Percentiles rank a stretch among this genome's conserved stretches.
Evolutionary conservation across 2,329 filamentous ascomycete species (phyloP).

Genomic region (Cladosporium sphaerospermum): DNA sequence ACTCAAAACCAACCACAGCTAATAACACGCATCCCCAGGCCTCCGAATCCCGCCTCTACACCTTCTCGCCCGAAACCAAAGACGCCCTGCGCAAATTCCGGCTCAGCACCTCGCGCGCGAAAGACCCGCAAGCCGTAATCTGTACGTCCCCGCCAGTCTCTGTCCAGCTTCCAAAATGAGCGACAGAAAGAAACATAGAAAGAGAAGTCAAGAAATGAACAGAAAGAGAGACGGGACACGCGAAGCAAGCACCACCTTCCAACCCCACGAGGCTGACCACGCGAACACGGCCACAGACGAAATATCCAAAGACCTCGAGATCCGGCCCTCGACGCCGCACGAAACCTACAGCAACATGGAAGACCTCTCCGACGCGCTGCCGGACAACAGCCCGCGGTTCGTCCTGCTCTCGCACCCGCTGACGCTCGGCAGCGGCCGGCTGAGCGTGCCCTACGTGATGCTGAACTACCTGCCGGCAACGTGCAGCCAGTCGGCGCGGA

Average conservation of each 20-base stretch:
- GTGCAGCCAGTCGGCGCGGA: constrained; percentile 77
- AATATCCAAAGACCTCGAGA: constrained; percentile 87
- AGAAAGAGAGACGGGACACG: neutral
- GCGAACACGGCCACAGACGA: constrained; percentile 52
- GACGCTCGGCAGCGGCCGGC: constrained; percentile 77
- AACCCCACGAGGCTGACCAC: neutral
- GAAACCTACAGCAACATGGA: constrained; percentile 76
- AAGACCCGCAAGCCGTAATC: constrained; percentile 82
- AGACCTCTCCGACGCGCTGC: constrained; percentile 79
- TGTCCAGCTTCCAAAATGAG: neutral
- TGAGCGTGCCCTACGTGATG: constrained; percentile 88
- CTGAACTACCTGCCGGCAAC: constrained; percentile 92
- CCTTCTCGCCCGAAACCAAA: constrained; percentile 85
- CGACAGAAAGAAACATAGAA: neutral
- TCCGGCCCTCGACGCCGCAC: constrained; percentile 68
- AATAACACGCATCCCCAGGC: constrained; percentile 32
- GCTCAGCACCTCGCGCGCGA: constrained; percentile 78
- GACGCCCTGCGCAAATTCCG: constrained; percentile 91
- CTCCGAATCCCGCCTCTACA: constrained; percentile 85
- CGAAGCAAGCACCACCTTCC: neutral
- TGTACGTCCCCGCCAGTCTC: constrained; percentile 61
- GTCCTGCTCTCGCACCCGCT: constrained; percentile 86
- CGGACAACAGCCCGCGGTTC: constrained; percentile 85
- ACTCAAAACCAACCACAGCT: neutral
- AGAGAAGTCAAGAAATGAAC: neutral